Evolutionary conservation across 805 yeast genomes (phyloP), one percentile per base, ranked within the genome.

Genomic region (Ogataea minuta): DNA sequence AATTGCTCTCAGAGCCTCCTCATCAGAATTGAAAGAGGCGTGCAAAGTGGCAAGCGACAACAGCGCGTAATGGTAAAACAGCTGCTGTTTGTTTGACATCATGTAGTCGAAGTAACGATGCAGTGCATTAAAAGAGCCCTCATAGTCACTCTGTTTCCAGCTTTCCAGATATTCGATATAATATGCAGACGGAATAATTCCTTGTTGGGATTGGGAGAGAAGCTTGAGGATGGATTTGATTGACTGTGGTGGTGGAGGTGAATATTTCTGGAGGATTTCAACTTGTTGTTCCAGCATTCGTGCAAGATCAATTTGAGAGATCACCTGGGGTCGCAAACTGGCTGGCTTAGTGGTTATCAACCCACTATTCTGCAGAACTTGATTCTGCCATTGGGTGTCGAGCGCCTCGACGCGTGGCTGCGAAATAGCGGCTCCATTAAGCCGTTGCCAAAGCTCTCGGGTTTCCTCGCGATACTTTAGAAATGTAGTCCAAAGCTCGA

Each of bases 21-120:
- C 71, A 46, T 74, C 74, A 40, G 80, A 78, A 20, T 80, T 79
- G 56, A 83, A 84, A 36, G 74, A 75, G 15, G 82, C 80, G 48
- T 86, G 88, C 28, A 85, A 62, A 0, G 84, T 70, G 0, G 93
- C 95, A 33, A 83, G 63, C 2, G 84, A 79, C 13, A 86, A 67
- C 23, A 87, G 64, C 1, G 95, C 90, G 57, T 82, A 81, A 54
- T 86, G 95, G 52, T 84, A 86, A 48, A 78, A 79, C 30, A 74
- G 70, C 41, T 77, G 76, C 23, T 79, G 77, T 46, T 74, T 74
- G 41, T 72, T 75, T 8, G 88, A 77, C 60, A 84, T 78, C 79
- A 82, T 78, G 52, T 84, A 83, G 59, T 85, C 95, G 57, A 81
- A 85, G 45, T 74, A 77, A 29, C 75, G 59, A 52, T 76, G 77